Conservation (phyloP, 2,329 filamentous ascomycete species). For the Sordariomycetes sp. region DNA sequence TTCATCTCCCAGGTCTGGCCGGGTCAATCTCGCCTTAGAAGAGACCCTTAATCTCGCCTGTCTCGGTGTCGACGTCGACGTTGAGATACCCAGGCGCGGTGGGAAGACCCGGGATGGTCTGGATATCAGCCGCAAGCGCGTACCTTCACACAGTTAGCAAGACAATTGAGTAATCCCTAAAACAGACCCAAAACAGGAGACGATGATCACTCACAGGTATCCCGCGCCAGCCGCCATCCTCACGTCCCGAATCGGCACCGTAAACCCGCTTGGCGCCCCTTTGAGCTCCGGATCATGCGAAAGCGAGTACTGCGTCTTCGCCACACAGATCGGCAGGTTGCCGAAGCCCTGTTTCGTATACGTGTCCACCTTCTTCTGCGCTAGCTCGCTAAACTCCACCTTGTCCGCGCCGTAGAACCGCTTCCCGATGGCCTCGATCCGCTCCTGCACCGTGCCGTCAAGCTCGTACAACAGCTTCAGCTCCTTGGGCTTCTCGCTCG, state of each 20-base stretch:
- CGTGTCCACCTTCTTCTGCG: conserved; percentile 90
- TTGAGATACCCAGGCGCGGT: conserved; percentile 94
- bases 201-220: conserved; percentile 57
- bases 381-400: conserved; percentile 87
- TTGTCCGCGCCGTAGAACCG: conserved; percentile 87
- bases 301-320: conserved; percentile 96
- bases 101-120: conserved; percentile 91
- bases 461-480: conserved; percentile 80
- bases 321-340: conserved; percentile 88
- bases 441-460: conserved; percentile 68
- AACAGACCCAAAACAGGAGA: not conserved
- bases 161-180: not conserved
- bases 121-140: conserved; percentile 90
- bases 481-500: conserved; percentile 70
- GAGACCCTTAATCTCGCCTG: conserved; percentile 76
- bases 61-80: conserved; percentile 72
- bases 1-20: not conserved
- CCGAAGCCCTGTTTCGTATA: conserved; percentile 88
- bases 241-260: conserved; percentile 87
- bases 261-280: conserved; percentile 89
- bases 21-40: conserved; percentile 44
- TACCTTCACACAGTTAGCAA: conserved; percentile 38
- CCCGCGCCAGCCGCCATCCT: conserved; percentile 88
- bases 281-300: conserved; percentile 89
- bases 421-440: conserved; percentile 81